Evolutionary conservation across 2,329 filamentous ascomycete species (phyloP), one percentile per base, ranked within the genome.

Genomic region (Didymella keratinophila): DNA sequence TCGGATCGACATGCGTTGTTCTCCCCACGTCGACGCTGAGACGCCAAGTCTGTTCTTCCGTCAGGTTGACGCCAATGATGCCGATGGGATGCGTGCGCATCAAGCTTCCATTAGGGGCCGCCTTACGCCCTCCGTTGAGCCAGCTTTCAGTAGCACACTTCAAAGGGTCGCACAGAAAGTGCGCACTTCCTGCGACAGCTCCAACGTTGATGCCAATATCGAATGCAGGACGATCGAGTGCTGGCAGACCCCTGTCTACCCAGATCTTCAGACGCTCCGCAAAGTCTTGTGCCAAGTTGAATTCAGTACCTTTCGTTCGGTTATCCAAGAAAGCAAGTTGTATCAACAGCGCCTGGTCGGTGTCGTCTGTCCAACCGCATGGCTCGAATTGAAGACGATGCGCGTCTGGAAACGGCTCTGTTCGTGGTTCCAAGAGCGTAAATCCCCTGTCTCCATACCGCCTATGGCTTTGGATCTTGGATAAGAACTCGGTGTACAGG

Each of bases 81-180:
- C 82, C 83, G 14, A 84, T 69, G 0, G 81, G 80, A 54, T 84
- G 82, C 9, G 82, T 84, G 9, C 83, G 68, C 83, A 85, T 85
- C 12, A 85, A 63, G 42, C 80, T 82, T 1, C 83, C 83, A 52
- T 85, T 85, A 0, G 83, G 80, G 0, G 83, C 83, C 4, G 75
- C 73, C 3, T 77, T 67, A 44, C 76, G 76, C 0, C 72, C 72
- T 1, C 73, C 71, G 3, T 75, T 75, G 16, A 76, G 66, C 83
- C 83, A 85, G 16, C 73, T 68, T 11, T 70, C 64, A 2, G 76
- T 72, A 2, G 83, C 81, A 5, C 71, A 75, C 0, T 52, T 72
- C 16, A 75, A 70, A 0, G 83, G 82, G 36, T 81, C 70, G 0
- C 70, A 64, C 0, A 79, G 69, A 53, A 79, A 85, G 2, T 71